A percentile compares a stretch with the other conserved stretches of the same genome.
phyloP scores from a whole-genome alignment of 2,329 filamentous ascomycete species.

The Sporothrix humicola region DNA sequence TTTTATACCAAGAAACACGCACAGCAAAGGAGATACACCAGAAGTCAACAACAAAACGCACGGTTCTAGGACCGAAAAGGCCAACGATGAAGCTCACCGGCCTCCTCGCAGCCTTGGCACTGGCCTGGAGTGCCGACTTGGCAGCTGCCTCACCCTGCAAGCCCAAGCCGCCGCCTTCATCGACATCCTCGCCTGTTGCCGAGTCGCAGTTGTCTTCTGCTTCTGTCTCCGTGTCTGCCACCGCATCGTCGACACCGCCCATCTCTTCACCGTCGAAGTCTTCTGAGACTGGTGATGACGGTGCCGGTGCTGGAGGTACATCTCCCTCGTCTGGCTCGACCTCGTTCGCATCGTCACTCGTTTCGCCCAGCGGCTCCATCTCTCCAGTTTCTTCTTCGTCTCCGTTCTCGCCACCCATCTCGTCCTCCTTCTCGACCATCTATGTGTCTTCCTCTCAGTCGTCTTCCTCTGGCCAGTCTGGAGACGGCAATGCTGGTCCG shows the following conservation, averaged over 20 bases:
- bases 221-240: not conserved
- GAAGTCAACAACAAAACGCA: not conserved
- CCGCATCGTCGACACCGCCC: not conserved
- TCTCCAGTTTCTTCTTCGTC: not conserved
- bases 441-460: not conserved
- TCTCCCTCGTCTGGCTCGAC: not conserved
- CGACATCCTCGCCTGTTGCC: not conserved
- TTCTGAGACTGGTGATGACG: not conserved
- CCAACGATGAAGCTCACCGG: constrained; percentile 2
- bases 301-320: not conserved
- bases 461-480: not conserved
- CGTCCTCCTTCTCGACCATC: not conserved
- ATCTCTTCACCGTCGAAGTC: not conserved
- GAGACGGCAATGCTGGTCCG: too few species aligned
- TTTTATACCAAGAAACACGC: too few species aligned
- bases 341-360: not conserved
- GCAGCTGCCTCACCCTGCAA: constrained; percentile 6
- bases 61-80: not conserved
- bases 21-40: too few species aligned
- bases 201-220: not conserved
- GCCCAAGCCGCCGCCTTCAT: constrained; percentile 11
- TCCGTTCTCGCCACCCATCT: not conserved
- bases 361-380: not conserved
- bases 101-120: not conserved
- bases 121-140: not conserved